Evolutionary conservation across 495 filamentous ascomycete genomes (phyloP).

Genomic region (Cercophora scortea): DNA sequence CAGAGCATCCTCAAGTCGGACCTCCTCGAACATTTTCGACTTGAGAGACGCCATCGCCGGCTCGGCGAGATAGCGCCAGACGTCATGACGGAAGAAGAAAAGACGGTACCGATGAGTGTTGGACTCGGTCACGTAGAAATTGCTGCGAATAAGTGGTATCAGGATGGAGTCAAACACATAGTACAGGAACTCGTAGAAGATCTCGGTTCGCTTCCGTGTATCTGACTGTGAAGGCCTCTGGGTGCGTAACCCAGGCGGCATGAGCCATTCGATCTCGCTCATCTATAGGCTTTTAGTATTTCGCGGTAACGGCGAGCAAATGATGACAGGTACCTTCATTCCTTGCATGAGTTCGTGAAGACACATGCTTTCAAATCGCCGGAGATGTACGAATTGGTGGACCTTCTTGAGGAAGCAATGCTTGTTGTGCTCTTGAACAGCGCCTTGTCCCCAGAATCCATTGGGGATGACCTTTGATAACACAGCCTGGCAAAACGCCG

Average conservation of each 20-base stretch:
- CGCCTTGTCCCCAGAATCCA: conserved; percentile 62
- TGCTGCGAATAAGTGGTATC: conserved; percentile 75
- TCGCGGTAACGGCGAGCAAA: neutral
- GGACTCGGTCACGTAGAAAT: conserved; percentile 94
- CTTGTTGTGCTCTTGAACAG: conserved; percentile 49
- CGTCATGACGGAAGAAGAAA: conserved; percentile 92
- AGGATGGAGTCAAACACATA: conserved; percentile 88
- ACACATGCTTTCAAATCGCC: conserved; percentile 73
- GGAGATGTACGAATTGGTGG: conserved; percentile 65
- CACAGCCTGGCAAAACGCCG: conserved; percentile 80
- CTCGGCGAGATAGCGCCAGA: conserved; percentile 72
- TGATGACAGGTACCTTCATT: conserved; percentile 53
- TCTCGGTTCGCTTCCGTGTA: conserved; percentile 63
- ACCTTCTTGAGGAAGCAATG: conserved; percentile 54
- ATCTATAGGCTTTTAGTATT: conserved; percentile 35
- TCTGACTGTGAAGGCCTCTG: conserved; percentile 64
- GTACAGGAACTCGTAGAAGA: conserved; percentile 81
- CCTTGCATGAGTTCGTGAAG: conserved; percentile 71
- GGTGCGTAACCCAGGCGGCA: conserved; percentile 32
- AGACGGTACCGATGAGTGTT: conserved; percentile 69
- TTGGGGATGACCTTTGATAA: conserved; percentile 66
- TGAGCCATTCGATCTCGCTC: conserved; percentile 64
- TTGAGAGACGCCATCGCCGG: conserved; percentile 65
- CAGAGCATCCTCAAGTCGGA: conserved; percentile 50
- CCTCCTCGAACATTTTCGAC: conserved; percentile 67